A percentile compares a stretch with the other conserved stretches of the same genome.
Evolutionary conservation across 73 alveolate genomes (phyloP).

Genomic region (Paramecium octaurelia): DNA sequence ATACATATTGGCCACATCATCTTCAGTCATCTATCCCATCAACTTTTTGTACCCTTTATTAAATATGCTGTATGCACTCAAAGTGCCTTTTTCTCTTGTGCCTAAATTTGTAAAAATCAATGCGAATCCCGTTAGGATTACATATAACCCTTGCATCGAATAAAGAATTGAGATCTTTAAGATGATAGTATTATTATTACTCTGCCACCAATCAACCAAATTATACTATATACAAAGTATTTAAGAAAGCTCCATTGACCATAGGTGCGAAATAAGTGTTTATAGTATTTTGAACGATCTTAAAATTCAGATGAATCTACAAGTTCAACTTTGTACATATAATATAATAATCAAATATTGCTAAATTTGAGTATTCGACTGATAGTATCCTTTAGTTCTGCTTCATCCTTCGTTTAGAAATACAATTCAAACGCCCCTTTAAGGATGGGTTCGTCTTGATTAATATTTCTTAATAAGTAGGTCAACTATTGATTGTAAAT

Average conservation of each 20-base stretch:
- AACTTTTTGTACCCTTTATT: slow-evolving; percentile 57
- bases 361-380: slow-evolving; percentile 22
- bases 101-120: slow-evolving; percentile 49
- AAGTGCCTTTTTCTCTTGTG: slow-evolving; percentile 43
- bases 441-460: slow-evolving; percentile 22
- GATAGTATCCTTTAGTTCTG: slow-evolving; percentile 32
- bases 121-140: not conserved
- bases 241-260: not conserved
- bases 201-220: slow-evolving; percentile 50
- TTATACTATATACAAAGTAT: not conserved
- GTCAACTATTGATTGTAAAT: not conserved
- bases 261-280: not conserved
- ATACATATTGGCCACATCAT: slow-evolving; percentile 29
- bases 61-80: slow-evolving; percentile 62
- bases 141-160: slow-evolving; percentile 14
- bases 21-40: slow-evolving; percentile 53
- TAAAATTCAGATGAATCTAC: slow-evolving; percentile 44
- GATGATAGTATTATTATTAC: not conserved
- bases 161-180: not conserved
- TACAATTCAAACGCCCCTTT: slow-evolving; percentile 46
- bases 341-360: not conserved
- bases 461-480: not conserved
- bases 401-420: slow-evolving; percentile 20
- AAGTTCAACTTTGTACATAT: slow-evolving; percentile 21
- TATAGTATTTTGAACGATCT: not conserved